Base-by-base conservation (phyloP, 495 filamentous ascomycete species). In the Mytilinidion resinicola region DNA sequence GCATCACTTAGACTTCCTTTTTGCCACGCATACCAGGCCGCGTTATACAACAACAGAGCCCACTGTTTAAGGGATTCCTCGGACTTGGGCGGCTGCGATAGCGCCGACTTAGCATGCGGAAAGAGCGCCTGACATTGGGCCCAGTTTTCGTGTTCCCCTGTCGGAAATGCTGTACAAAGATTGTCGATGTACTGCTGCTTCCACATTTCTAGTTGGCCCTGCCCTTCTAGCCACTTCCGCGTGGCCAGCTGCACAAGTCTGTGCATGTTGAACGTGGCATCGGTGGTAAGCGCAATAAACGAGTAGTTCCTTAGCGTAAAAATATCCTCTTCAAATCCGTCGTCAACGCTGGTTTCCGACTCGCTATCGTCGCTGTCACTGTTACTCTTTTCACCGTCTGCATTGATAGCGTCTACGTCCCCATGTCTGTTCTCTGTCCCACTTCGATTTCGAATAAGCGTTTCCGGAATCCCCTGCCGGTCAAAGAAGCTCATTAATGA, bases 181-280 rank as follows among this genome's bases (percentile, higher is more conserved):
- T 49, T 72, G 51, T 64, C 63, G 49, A 73, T 70, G 63, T 67
- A 79, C 9, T 58, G 52, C 37, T 66, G 39, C 39, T 69, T 70
- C 67, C 69, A 77, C 10, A 34, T 64, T 55, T 80, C 74, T 30
- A 70, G 47, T 48, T 76, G 34, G 21, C 56, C 61, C 9, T 73
- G 34, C 3, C 60, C 57, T 55, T 74, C 56, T 11, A 80, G 63
- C 77, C 76, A 80, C n/a, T 60, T 65, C 50, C 67, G 61, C 19
- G 63, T 76, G 4, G 71, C 67, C 21, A 78, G 55, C 61, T 80
- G 73, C 21, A 80, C 76, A 0, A 81, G 69, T 42, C 58, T 37
- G 67, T 80, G 74, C 70, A 80, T 81, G 56, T 73, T 68, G 54
- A 77, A 78, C 0, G 50, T 66, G 10, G 12, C 43, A 33, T 63